A percentile compares a stretch with the other conserved stretches of the same genome.
Evolutionary conservation across 805 yeast genomes (phyloP).

Genomic region (Saturnispora ahearnii): DNA sequence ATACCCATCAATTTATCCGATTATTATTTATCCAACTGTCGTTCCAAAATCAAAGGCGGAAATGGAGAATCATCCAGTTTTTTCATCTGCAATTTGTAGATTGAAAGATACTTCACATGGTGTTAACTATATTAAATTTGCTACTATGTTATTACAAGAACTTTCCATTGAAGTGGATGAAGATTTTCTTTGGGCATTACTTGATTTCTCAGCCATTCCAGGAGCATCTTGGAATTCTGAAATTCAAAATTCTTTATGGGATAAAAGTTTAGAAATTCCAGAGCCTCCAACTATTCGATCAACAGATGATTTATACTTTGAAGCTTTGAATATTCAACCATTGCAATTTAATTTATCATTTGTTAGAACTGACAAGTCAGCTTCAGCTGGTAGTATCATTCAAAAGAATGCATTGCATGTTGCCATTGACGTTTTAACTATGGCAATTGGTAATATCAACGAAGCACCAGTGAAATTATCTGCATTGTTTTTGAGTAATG

Average conservation of each 20-base stretch:
- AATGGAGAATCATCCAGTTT: constrained; percentile 80
- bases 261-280: constrained; percentile 56
- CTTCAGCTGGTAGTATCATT: constrained; percentile 48
- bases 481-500: constrained; percentile 79
- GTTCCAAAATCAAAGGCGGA: constrained; percentile 79
- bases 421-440: constrained; percentile 76
- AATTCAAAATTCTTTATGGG: constrained; percentile 41
- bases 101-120: constrained; percentile 90
- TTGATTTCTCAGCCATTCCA: constrained; percentile 74
- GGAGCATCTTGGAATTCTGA: constrained; percentile 66
- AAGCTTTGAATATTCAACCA: constrained; percentile 87
- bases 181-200: constrained; percentile 73
- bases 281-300: constrained; percentile 51
- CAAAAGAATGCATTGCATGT: constrained; percentile 64
- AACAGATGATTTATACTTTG: constrained; percentile 74
- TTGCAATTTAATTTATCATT: constrained; percentile 81
- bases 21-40: constrained; percentile 80
- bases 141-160: constrained; percentile 82
- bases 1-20: constrained; percentile 82
- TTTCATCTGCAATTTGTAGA: constrained; percentile 75
- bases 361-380: constrained; percentile 69
- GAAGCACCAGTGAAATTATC: constrained; percentile 92
- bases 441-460: constrained; percentile 95
- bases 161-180: constrained; percentile 90
- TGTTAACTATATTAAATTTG: constrained; percentile 81